Evolutionary conservation across 208 protist species (phyloP), one percentile per base, ranked within the genome.

Genomic region (Herpetomonas samuelpessoai): DNA sequence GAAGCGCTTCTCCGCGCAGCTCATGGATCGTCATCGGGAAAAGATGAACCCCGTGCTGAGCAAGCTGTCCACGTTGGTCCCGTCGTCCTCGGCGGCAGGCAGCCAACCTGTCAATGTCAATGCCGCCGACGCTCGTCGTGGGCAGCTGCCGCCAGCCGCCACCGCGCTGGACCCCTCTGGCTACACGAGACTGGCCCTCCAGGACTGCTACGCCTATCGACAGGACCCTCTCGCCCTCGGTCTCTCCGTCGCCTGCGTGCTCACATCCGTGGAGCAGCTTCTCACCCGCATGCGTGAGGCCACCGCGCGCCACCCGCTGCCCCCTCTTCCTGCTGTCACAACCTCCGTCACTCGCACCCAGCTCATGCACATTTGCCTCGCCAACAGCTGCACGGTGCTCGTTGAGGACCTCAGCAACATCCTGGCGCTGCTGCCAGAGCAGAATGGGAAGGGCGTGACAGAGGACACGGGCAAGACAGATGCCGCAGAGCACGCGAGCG

Each of bases 311-410:
- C 81, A 71, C 25, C 71, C 81, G 28, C 74, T 92, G 39, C 82
- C 88, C 1, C 85, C 88, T 59, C 75, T 91, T 41, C 84, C 84
- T 25, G 74, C 80, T 18, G 74, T 92, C 29, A 76, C 78, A 24
- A 59, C 74, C 12, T 58, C 69, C 3, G 62, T 73, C 28, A 92
- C 74, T 26, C 60, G 70, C 2, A 25, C 54, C n/a, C 88, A 95
- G 68, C 51, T 92, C 50, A 49, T 92, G 50, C 83, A 91, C 30
- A 63, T 95, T 22, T 92, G 74, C 57, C 60, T 95, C 22, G 79
- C 80, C 9, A 95, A 92, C 56, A 74, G 73, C 51, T 86, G 77
- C 65, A 85, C 82, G 9, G 53, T 60, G 0, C 65, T 95, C 22
- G 63, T 57, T n/a, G 62, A 71, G 45, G 85, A 92, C 53, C 70